Evolutionary conservation across 495 filamentous ascomycete species (phyloP).

Genomic region (Parachaetomium inaequale): DNA sequence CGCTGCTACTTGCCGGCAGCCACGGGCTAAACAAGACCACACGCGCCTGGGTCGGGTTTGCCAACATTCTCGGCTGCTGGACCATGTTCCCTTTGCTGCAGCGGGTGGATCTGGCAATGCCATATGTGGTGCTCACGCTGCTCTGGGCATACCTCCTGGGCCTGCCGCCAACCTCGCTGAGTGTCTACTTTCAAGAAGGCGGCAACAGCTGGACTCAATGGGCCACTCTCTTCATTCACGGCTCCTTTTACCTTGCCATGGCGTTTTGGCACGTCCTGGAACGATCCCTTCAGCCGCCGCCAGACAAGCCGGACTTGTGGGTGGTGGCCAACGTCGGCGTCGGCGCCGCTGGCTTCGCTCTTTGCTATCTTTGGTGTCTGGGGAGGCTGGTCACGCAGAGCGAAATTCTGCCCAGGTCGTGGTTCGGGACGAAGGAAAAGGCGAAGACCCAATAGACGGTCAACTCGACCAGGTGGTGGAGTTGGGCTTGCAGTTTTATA

Average conservation of each 20-base stretch:
- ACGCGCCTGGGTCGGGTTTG: constrained; percentile 88
- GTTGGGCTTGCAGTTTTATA: constrained; percentile 4
- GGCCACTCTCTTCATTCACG: constrained; percentile 64
- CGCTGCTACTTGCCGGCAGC: constrained; percentile 71
- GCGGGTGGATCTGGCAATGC: constrained; percentile 76
- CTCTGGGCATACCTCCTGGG: constrained; percentile 91
- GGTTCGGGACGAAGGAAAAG: constrained; percentile 32
- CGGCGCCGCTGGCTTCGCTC: constrained; percentile 76
- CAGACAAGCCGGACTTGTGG: constrained; percentile 86
- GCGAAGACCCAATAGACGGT: constrained; percentile 36
- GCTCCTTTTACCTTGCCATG: constrained; percentile 72
- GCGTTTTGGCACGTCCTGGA: constrained; percentile 75
- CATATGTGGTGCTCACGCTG: constrained; percentile 76
- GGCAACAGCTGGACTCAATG: constrained; percentile 46
- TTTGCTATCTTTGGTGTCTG: constrained; percentile 89
- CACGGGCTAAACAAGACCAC: constrained; percentile 69
- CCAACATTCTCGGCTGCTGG: constrained; percentile 87
- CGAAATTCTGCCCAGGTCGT: constrained; percentile 33
- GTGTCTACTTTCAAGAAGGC: constrained; percentile 56
- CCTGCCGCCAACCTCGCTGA: constrained; percentile 70
- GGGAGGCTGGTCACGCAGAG: constrained; percentile 66
- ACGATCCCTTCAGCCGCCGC: constrained; percentile 59
- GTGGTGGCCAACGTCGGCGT: constrained; percentile 83
- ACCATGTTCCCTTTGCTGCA: constrained; percentile 89
- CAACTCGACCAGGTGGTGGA: background rate